Evolutionary conservation across 768 basidiomycete genomes (phyloP).

Genomic region (Cubamyces sp.): DNA sequence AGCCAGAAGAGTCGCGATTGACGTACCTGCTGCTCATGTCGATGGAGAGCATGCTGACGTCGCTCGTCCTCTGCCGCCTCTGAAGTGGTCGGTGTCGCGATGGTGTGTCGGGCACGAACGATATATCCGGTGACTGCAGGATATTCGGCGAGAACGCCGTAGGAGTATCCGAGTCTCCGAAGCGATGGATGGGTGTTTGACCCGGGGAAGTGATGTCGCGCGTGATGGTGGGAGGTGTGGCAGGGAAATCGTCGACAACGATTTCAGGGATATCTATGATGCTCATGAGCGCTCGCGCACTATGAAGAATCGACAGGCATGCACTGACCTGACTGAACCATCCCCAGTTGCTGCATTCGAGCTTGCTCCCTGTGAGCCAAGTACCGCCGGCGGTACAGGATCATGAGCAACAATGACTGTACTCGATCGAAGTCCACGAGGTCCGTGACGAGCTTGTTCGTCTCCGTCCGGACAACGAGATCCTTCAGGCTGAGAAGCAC

Average conservation of each 20-base stretch:
- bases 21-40: slow-evolving; percentile 54
- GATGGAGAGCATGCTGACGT: slow-evolving; percentile 60
- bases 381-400: slow-evolving; percentile 73
- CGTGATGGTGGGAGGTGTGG: slow-evolving; percentile 51
- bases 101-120: slow-evolving; percentile 48
- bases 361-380: slow-evolving; percentile 53
- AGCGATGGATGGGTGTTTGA: slow-evolving; percentile 26
- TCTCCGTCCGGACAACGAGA: slow-evolving; percentile 73
- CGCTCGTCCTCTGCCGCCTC: slow-evolving; percentile 59
- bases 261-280: slow-evolving; percentile 73
- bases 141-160: slow-evolving; percentile 42
- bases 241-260: slow-evolving; percentile 61
- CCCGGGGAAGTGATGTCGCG: slow-evolving; percentile 57
- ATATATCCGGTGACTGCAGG: slow-evolving; percentile 46
- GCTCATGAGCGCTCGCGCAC: neutral
- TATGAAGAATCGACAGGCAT: neutral
- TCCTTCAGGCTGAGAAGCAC: slow-evolving; percentile 69
- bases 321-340: slow-evolving; percentile 46
- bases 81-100: slow-evolving; percentile 50
- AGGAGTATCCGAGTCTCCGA: slow-evolving; percentile 37
- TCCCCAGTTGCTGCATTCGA: slow-evolving; percentile 39
- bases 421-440: slow-evolving; percentile 87
- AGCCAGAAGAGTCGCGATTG: neutral
- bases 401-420: slow-evolving; percentile 75
- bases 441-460: slow-evolving; percentile 79